phyloP scores from a whole-genome alignment of 345 rosid species.

The Leavenworthia alabamica region DNA sequence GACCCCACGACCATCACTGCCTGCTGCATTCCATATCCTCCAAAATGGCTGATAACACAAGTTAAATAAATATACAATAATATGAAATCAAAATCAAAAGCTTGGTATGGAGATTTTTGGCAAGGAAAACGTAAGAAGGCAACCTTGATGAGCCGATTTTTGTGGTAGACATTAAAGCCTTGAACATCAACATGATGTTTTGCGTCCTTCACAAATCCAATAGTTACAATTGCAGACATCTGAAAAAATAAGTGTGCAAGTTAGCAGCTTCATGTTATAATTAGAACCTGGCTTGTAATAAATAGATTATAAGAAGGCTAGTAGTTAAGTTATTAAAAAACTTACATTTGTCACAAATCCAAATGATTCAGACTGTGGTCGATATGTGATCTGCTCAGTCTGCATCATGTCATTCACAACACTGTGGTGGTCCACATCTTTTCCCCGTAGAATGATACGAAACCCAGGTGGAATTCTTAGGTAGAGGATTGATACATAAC shows the following conservation, averaged over 20 bases:
- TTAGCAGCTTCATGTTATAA: constrained; percentile 16
- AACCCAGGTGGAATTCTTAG: constrained; percentile 77
- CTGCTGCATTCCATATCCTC: constrained; percentile 97
- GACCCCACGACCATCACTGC: constrained; percentile 93
- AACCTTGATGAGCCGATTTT: constrained; percentile 94
- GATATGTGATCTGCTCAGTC: constrained; percentile 66
- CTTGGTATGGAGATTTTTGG: not conserved
- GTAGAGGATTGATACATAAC: constrained; percentile 90
- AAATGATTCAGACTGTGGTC: constrained; percentile 45
- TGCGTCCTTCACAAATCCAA: constrained; percentile 97
- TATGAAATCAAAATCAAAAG: not conserved
- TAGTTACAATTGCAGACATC: constrained; percentile 67
- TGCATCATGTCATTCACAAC: constrained; percentile 97
- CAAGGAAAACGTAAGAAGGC: constrained; percentile 10
- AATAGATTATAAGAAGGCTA: not conserved
- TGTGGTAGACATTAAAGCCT: constrained; percentile 91
- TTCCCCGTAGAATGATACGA: constrained; percentile 84
- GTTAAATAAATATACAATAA: not conserved
- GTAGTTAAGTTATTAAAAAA: not conserved
- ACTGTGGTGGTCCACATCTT: constrained; percentile 89
- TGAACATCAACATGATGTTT: constrained; percentile 82
- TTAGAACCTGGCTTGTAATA: not conserved
- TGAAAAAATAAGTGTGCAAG: constrained; percentile 33
- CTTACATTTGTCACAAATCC: constrained; percentile 33
- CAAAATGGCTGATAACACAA: constrained; percentile 73